Percentiles rank a stretch among this genome's conserved stretches.
These are phyloP conservation scores for Candida rishiriensis DNA, from an alignment of 805 yeast genomes.

Conservation along the genomic window DNA sequence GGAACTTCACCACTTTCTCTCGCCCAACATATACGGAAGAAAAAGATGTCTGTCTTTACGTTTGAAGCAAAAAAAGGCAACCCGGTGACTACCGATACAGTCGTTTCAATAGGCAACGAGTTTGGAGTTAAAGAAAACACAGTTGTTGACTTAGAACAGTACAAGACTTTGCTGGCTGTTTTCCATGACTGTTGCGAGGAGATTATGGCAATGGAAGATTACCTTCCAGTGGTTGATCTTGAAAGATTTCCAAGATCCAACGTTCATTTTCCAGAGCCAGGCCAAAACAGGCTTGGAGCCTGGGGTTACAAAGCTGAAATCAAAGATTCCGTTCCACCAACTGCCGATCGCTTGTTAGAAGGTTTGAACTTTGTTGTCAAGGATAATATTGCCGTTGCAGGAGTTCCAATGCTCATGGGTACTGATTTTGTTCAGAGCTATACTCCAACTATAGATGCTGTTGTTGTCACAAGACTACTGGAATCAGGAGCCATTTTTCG, in stretches of 20 bases:
- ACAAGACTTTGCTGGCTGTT: slow-evolving; percentile 23
- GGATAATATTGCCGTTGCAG: slow-evolving; percentile 32
- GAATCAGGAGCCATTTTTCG: slow-evolving; percentile 30
- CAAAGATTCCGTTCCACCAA: slow-evolving; percentile 28
- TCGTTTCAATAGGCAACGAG: slow-evolving; percentile 9
- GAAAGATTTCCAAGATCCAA: slow-evolving; percentile 30
- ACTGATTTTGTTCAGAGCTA: slow-evolving; percentile 28
- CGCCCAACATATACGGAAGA: no score
- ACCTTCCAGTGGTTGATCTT: slow-evolving; percentile 25
- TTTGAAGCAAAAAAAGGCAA: slow-evolving; percentile 17
- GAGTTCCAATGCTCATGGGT: slow-evolving; percentile 33
- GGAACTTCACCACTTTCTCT: no score
- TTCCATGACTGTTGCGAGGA: slow-evolving; percentile 25
- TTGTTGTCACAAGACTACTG: slow-evolving; percentile 31
- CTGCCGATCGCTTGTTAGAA: slow-evolving; percentile 10
- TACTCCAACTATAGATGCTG: slow-evolving; percentile 32
- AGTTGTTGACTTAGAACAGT: slow-evolving; percentile 19
- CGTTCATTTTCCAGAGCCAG: slow-evolving; percentile 18
- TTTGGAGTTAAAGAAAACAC: slow-evolving; percentile 14
- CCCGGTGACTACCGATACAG: slow-evolving; percentile 21
- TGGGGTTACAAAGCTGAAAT: slow-evolving; percentile 27
- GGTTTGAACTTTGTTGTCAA: slow-evolving; percentile 29
- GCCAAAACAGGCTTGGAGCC: slow-evolving; percentile 27
- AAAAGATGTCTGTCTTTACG: slow-evolving; percentile 25
- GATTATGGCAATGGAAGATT: slow-evolving; percentile 26